Evolutionary conservation across 257 asterid species (phyloP), one percentile per base, ranked within the genome.

Genomic region (Primulina huaijiensis): DNA sequence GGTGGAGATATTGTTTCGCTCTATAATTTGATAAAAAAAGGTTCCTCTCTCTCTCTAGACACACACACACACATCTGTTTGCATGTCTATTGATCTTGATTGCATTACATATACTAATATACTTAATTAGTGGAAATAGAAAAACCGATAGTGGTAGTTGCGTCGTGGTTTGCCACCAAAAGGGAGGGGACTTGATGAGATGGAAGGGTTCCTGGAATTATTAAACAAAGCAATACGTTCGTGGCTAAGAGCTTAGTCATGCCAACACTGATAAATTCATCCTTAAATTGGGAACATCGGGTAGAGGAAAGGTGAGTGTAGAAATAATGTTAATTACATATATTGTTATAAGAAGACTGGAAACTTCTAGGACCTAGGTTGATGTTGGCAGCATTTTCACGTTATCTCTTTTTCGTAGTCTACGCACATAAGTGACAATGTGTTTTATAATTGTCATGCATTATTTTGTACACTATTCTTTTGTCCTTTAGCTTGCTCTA

Each of bases 1-100:
- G 97, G 97, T 64, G 97, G 99, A 75, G 99, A 94, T 77, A 71
- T 94, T 65, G 96, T 91, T 67, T 40, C 95, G 67, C 74, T 94
- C 59, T 83, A 84, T 80, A 78, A 83, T 60, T 52, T 83, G 70
- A 70, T 87, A 53, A 81, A 77, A 34, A 75, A 86, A 85, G 97
- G 97, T 91, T 81, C 7, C 34, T 62, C 33, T 65, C 33, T 68
- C 71, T 17, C 71, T 21, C 17, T n/a, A n/a, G n/a, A n/a, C n/a
- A n/a, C n/a, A n/a, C n/a, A n/a, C n/a, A n/a, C n/a, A n/a, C n/a
- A n/a, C n/a, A n/a, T n/a, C n/a, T n/a, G n/a, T n/a, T n/a, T n/a
- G n/a, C n/a, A n/a, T n/a, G n/a, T n/a, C n/a, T n/a, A n/a, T n/a
- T n/a, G n/a, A n/a, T n/a, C n/a, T n/a, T n/a, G n/a, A n/a, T n/a